Evolutionary conservation across 306 rosid genomes (phyloP), one percentile per base, ranked within the genome.

Genomic region (Potentilla sterilis): DNA sequence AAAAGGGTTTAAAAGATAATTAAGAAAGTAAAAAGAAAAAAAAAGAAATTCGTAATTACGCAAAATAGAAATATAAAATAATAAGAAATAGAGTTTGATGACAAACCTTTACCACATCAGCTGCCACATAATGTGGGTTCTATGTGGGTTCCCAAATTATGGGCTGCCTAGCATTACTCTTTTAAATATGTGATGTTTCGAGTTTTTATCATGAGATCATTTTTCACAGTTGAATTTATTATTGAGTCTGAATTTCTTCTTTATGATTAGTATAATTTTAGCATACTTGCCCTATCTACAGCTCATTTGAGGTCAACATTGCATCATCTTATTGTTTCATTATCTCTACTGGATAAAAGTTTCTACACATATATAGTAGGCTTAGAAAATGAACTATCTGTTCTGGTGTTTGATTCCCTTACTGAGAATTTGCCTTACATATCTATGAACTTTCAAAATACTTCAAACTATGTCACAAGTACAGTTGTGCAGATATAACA

Each of bases 221-320:
- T 22, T 21, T 9, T 57, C 35, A 57, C 63, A 2, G 11, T 57
- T 57, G 15, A 55, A 55, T 19, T 28, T 28, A 28, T 28, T 28
- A 28, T n/a, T n/a, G n/a, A n/a, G 1, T 0, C 1, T 16, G 7
- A 51, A n/a, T 7, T 7, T 54, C 38, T 32, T 59, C 8, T 12
- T 28, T 59, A 6, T 59, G 38, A 11, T 12, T 59, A 59, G 18
- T 11, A 22, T 58, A 4, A 58, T 22, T 58, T 57, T 57, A 58
- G 18, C 37, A 11, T 4, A 21, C 64, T 4, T 22, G 15, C 37
- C 40, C 13, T 19, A 7, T 72, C 38, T 38, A 40, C 65, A 55
- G 66, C 76, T 38, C 76, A 54, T 7, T 15, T 72, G 76, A 57
- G 52, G 16, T 58, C 37, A 58, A 58, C 13, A 22, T 57, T 22